phyloP scores from a whole-genome alignment of 2,329 filamentous ascomycete species.

The Pezicula neosporulosa region DNA sequence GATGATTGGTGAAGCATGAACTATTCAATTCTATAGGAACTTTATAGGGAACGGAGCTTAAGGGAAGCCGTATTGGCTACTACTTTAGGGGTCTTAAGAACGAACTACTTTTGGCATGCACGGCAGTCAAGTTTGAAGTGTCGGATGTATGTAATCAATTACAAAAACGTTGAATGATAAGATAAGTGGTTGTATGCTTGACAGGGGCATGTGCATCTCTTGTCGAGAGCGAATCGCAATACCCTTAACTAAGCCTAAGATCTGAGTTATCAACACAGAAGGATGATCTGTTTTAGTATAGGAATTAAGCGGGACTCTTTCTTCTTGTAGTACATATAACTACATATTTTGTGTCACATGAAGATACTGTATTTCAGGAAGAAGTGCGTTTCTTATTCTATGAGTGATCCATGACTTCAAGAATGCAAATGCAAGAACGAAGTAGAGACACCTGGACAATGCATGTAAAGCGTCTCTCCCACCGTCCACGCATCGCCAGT shows the following conservation, averaged over 20 bases:
- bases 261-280: too few relatives aligned
- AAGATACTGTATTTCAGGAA: background rate
- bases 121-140: background rate
- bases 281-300: too few relatives aligned
- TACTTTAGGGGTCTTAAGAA: too few relatives aligned
- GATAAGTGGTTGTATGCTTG: too few relatives aligned
- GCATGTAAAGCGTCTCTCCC: constrained; percentile 48
- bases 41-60: too few relatives aligned
- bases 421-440: background rate
- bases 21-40: constrained; percentile 1
- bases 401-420: constrained; percentile 7
- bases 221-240: too few relatives aligned
- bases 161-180: background rate
- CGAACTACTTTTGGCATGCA: background rate
- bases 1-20: constrained; percentile 62
- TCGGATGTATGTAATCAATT: background rate
- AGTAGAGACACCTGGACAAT: constrained; percentile 16
- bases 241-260: too few relatives aligned
- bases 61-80: too few relatives aligned
- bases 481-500: constrained; percentile 25
- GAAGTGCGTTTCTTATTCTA: constrained; percentile 16
- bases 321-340: too few relatives aligned
- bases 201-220: too few relatives aligned
- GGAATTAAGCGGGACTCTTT: too few relatives aligned
- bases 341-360: too few relatives aligned